A percentile compares a stretch with the other conserved stretches of the same genome.
These are phyloP conservation scores for Gentiana straminea DNA, from an alignment of 257 asterid species.

Conservation along the genomic window DNA sequence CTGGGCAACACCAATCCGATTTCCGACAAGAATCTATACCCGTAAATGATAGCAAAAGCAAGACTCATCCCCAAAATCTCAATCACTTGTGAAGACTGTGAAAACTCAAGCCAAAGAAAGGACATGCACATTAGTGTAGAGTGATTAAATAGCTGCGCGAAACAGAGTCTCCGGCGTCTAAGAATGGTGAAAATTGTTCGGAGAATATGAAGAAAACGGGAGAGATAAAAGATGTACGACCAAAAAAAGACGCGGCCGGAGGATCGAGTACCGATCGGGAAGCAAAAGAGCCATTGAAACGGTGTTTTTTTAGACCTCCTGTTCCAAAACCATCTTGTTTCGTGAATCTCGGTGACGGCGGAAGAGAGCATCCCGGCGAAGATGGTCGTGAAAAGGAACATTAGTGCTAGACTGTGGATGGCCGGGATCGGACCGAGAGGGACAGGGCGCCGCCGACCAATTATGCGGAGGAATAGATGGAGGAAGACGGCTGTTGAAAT, in stretches of 20 bases:
- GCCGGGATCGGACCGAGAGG: slow-evolving; percentile 57
- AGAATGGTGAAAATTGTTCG: slow-evolving; percentile 33
- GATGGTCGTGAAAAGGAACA: slow-evolving; percentile 34
- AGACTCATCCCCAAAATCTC: slow-evolving; percentile 45
- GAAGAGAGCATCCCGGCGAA: slow-evolving; percentile 55
- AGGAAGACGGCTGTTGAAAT: slow-evolving; percentile 33
- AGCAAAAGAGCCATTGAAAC: slow-evolving; percentile 71
- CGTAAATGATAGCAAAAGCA: slow-evolving; percentile 28
- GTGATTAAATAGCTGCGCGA: slow-evolving; percentile 39
- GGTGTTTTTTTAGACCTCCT: slow-evolving; percentile 44
- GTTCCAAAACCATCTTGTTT: slow-evolving; percentile 73
- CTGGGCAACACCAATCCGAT: slow-evolving; percentile 36
- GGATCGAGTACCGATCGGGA: slow-evolving; percentile 81
- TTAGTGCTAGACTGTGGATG: slow-evolving; percentile 51
- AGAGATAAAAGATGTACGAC: slow-evolving; percentile 66
- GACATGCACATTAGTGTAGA: slow-evolving; percentile 39
- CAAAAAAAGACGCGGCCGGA: slow-evolving; percentile 80
- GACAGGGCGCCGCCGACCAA: slow-evolving; percentile 40
- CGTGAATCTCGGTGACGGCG: slow-evolving; percentile 60
- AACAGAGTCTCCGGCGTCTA: slow-evolving; percentile 21
- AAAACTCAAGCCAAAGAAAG: slow-evolving; percentile 71
- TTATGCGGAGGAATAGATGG: slow-evolving; percentile 46
- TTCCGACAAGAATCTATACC: slow-evolving; percentile 39
- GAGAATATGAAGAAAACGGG: slow-evolving; percentile 47
- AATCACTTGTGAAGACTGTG: slow-evolving; percentile 63